Evolutionary conservation across 1,139 yeast species (phyloP), one percentile per base, ranked within the genome.

Genomic region (Pichia sp.): DNA sequence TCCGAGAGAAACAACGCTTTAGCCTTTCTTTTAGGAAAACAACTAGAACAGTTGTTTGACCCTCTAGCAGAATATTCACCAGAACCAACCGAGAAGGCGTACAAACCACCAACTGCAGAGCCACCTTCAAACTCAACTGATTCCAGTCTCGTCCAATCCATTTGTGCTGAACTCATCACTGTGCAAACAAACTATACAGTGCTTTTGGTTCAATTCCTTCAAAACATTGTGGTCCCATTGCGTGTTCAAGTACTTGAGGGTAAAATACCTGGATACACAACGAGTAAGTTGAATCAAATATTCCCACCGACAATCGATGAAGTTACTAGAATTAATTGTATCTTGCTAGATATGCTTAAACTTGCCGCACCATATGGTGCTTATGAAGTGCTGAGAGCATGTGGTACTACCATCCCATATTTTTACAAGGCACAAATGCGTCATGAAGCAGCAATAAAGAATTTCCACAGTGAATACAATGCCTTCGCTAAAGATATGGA

Each of bases 301-400:
- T 86, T 88, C 53, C 96, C 97, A 3, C 96, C 96, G 1, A 88
- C 97, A 0, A 82, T 88, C 22, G 97, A 88, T 58, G 97, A 88
- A 60, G 77, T 88, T 17, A 83, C 94, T 13, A 68, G 96, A 50
- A 78, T 88, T 28, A 87, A 87, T 53, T 84, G 94, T 54, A 77
- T 88, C 5, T 74, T 86, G 40, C 72, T 82, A 46, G 94, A 83
- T 49, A 74, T 93, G 16, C 61, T 88, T 39, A 73, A 72, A 37
- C 62, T 72, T 16, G 93, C 96, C 0, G 53, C 66, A 3, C 74
- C 78, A 0, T 74, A 59, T 52, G 96, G 96, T 3, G 63, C 76
- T 29, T 76, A 73, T 44, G 96, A 88, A 55, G 67, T 85, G 6
- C 58, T 88, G 39, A 77, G 74, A 45, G 95, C 91, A 0, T 72